These are phyloP conservation scores for Fraxinus sp. DNA, from an alignment of 305 asterid genomes.

Conservation along the genomic window DNA sequence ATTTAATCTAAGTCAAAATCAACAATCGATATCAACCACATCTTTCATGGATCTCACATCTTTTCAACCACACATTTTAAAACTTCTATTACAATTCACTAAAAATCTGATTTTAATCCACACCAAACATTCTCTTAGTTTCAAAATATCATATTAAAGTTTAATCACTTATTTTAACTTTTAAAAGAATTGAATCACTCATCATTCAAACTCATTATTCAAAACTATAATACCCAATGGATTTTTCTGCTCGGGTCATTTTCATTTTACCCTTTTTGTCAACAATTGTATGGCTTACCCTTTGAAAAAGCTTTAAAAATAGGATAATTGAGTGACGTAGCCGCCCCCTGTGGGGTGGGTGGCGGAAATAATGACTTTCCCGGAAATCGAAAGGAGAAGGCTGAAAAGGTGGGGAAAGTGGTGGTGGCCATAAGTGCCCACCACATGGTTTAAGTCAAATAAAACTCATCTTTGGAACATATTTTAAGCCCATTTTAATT, in stretches of 20 bases:
- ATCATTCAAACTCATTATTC: neutral
- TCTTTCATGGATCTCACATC: too few relatives aligned
- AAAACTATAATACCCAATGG: neutral
- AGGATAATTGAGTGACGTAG: slow-evolving; percentile 17
- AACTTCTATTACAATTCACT: too few relatives aligned
- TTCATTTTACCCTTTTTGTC: neutral
- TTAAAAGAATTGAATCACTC: neutral
- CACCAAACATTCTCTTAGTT: too few relatives aligned
- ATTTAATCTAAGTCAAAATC: too few relatives aligned
- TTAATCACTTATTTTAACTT: neutral
- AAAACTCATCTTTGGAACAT: slow-evolving; percentile 24
- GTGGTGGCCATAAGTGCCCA: slow-evolving; percentile 40
- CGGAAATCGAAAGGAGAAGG: slow-evolving; percentile 41
- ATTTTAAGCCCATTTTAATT: too few relatives aligned
- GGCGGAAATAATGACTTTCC: slow-evolving; percentile 4
- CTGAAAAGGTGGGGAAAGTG: slow-evolving; percentile 47
- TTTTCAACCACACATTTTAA: too few relatives aligned
- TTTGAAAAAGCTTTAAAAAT: neutral
- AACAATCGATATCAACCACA: too few relatives aligned
- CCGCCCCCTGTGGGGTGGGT: slow-evolving; percentile 28
- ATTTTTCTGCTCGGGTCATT: neutral
- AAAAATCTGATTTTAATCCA: too few relatives aligned
- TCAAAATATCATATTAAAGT: neutral
- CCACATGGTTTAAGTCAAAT: slow-evolving; percentile 69
- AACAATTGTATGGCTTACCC: neutral